Conservation (phyloP, 1,284 basidiomycete genomes). For the Malassezia brasiliensis region DNA sequence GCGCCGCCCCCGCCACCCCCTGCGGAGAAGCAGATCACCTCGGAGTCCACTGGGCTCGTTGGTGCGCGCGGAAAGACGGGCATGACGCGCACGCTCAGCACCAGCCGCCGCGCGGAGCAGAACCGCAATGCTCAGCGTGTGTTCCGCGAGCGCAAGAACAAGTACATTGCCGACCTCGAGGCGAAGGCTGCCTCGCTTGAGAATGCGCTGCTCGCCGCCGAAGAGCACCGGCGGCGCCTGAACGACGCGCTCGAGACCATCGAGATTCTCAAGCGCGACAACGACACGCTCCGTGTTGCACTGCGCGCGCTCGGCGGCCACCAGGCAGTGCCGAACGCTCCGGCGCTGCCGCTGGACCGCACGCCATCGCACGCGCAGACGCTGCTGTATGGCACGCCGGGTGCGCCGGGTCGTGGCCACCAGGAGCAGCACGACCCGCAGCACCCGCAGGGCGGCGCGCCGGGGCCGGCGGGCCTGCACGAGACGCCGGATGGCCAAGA, state of each 20-base stretch:
- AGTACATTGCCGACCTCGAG: constrained; percentile 17
- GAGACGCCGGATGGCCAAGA: constrained; percentile 14
- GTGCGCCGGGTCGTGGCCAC: constrained; percentile 1
- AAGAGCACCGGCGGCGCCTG: constrained; percentile 28
- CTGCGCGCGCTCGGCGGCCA: constrained; percentile 31
- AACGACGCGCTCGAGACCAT: constrained; percentile 31
- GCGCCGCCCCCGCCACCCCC: neutral
- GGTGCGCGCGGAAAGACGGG: constrained; percentile 19
- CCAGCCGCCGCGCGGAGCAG: constrained; percentile 34
- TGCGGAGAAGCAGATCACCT: constrained; percentile 10
- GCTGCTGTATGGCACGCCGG: constrained; percentile 5
- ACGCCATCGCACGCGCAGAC: constrained; percentile 4
- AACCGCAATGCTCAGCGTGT: constrained; percentile 27
- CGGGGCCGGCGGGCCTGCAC: constrained; percentile 1
- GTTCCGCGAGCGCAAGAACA: constrained; percentile 25
- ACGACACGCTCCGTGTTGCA: constrained; percentile 33
- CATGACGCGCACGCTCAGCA: constrained; percentile 26
- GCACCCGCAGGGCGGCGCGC: constrained; percentile 1
- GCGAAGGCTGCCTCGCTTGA: constrained; percentile 20
- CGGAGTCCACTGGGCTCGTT: constrained; percentile 17
- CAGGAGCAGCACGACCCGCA: constrained; percentile 10
- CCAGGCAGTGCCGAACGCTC: constrained; percentile 17
- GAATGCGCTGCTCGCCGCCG: constrained; percentile 25
- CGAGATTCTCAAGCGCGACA: constrained; percentile 33
- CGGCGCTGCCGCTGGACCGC: constrained; percentile 17